phyloP scores from a whole-genome alignment of 441 rosid genomes.

The Populus trichocarpa region DNA sequence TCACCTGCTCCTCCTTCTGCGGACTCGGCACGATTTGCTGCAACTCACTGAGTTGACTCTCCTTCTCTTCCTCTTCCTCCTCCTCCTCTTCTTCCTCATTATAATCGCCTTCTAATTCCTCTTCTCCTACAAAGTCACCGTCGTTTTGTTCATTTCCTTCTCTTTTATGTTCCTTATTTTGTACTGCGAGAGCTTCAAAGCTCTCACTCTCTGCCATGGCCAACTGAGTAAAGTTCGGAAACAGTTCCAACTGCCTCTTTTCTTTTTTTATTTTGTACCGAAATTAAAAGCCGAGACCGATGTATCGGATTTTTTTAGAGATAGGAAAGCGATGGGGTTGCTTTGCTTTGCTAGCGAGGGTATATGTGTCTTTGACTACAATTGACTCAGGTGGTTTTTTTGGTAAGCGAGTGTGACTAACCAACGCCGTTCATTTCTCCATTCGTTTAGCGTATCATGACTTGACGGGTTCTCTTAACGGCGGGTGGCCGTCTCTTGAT shows the following conservation, averaged over 20 bases:
- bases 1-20: conserved; percentile 21
- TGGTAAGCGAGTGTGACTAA: conserved; percentile 11
- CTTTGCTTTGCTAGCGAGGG: conserved; percentile 15
- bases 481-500: conserved; percentile 13
- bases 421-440: conserved; percentile 43
- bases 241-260: conserved; percentile 27
- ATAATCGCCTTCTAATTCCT: conserved; percentile 17
- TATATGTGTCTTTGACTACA: conserved; percentile 42
- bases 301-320: background rate
- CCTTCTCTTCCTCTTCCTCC: background rate
- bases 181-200: conserved; percentile 31
- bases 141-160: conserved; percentile 1
- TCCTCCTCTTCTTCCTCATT: background rate
- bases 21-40: conserved; percentile 15
- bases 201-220: conserved; percentile 50
- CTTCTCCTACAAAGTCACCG: conserved; percentile 4
- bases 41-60: conserved; percentile 35
- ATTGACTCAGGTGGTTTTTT: conserved; percentile 49
- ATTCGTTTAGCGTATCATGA: conserved; percentile 28
- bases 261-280: conserved; percentile 8
- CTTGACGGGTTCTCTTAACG: conserved; percentile 29
- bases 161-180: conserved; percentile 9
- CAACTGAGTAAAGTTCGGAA: conserved; percentile 36
- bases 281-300: conserved; percentile 22
- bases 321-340: background rate